Conservation (phyloP, 345 rosid genomes). For the Eucalyptus albens region DNA sequence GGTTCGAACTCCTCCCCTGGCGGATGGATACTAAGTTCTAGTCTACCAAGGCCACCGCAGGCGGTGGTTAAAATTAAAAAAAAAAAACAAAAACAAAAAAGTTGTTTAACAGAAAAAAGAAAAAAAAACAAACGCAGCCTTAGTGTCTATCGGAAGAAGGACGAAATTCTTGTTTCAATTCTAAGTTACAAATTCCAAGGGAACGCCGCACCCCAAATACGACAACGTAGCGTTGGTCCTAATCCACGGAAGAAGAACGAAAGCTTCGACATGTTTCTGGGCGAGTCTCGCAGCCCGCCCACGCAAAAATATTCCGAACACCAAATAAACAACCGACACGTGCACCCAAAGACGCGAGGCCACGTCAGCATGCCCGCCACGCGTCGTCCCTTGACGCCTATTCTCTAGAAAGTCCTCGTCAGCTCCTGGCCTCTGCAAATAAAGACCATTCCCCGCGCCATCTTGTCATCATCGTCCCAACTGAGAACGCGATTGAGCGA, state of each 20-base stretch:
- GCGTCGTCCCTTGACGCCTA: neutral
- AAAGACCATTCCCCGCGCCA: neutral
- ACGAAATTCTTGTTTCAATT: neutral
- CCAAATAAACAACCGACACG: neutral
- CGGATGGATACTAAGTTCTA: too few relatives aligned
- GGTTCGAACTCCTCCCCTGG: too few relatives aligned
- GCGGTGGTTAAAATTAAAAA: too few relatives aligned
- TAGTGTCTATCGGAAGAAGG: too few relatives aligned
- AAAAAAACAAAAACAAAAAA: too few relatives aligned
- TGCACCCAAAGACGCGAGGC: neutral
- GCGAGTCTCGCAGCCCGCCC: neutral
- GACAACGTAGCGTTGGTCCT: neutral
- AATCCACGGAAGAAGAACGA: neutral
- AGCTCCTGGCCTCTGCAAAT: neutral
- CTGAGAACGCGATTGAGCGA: neutral
- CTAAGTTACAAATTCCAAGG: neutral
- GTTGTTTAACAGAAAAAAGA: too few relatives aligned
- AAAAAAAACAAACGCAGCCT: too few relatives aligned
- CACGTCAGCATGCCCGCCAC: neutral
- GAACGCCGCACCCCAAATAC: neutral
- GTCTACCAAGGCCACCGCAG: too few relatives aligned
- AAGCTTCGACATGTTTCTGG: neutral
- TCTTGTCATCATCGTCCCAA: neutral
- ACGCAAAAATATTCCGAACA: neutral
- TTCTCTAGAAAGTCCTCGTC: conserved; percentile 2